Percentiles rank a stretch among this genome's conserved stretches.
phyloP scores from a whole-genome alignment of 257 asterid species.

The Solanum bulbocastanum region DNA sequence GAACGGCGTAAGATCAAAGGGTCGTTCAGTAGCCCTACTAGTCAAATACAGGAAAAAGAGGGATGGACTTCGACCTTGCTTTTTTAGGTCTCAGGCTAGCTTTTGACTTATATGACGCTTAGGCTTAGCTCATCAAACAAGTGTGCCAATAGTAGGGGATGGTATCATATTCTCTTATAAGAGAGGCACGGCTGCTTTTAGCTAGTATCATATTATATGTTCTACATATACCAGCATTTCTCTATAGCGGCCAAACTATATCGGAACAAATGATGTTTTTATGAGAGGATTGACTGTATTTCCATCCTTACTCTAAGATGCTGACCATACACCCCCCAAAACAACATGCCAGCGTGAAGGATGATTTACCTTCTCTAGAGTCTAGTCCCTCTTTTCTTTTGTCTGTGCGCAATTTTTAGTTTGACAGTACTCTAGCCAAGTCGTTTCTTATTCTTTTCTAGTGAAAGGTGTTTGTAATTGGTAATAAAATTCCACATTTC shows the following conservation, averaged over 20 bases:
- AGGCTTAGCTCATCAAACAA: neutral
- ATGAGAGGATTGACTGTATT: neutral
- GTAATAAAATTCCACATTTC: neutral
- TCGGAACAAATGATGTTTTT: neutral
- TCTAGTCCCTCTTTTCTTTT: neutral
- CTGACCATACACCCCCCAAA: neutral
- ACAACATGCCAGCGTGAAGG: neutral
- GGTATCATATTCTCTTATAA: neutral
- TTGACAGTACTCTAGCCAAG: neutral
- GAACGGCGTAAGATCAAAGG: neutral
- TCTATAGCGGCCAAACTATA: neutral
- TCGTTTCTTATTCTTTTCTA: neutral
- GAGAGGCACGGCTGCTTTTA: neutral
- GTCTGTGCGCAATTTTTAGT: neutral
- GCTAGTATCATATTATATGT: neutral
- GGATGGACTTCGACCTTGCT: neutral
- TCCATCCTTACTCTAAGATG: neutral
- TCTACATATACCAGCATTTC: neutral
- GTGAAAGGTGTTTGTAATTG: neutral
- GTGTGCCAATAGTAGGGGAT: too few species aligned
- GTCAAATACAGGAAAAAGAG: neutral
- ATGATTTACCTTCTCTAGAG: neutral
- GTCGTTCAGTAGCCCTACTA: neutral
- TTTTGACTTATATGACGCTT: neutral
- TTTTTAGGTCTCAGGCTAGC: neutral